Conservation (phyloP, 495 filamentous ascomycete species). For the Tuber aestivum region DNA sequence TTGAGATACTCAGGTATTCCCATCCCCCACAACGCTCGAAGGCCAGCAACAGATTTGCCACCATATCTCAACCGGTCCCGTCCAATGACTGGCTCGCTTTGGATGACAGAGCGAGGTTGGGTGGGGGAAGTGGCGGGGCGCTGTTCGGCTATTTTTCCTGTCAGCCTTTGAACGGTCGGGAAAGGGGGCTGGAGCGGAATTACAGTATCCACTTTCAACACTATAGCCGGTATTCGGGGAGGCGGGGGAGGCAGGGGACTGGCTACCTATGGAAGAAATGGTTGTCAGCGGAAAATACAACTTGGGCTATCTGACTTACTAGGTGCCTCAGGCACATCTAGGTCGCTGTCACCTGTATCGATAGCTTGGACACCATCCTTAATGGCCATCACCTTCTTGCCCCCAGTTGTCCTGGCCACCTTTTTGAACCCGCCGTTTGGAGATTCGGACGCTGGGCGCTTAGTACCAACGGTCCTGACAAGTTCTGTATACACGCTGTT, state of each 20-base stretch:
- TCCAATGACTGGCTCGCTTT: not conserved
- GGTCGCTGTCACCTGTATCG: not conserved
- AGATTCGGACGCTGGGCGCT: not conserved
- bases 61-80: not conserved
- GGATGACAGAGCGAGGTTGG: not conserved
- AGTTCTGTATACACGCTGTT: not conserved
- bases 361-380: not conserved
- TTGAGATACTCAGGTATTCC: not conserved
- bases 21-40: not conserved
- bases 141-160: not conserved
- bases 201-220: not conserved
- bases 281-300: not conserved
- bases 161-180: not conserved
- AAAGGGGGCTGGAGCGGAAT: not conserved
- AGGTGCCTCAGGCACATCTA: not conserved
- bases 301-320: not conserved
- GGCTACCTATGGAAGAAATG: not conserved
- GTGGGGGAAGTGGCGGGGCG: not conserved
- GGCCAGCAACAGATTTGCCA: not conserved
- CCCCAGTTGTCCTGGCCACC: not conserved
- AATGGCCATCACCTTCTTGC: not conserved
- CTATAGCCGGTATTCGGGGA: too few relatives aligned
- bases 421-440: not conserved
- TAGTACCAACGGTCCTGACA: not conserved
- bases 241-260: too few relatives aligned